Evolutionary conservation across 805 yeast genomes (phyloP), one percentile per base, ranked within the genome.

Genomic region (Yamadazyma endophytica): DNA sequence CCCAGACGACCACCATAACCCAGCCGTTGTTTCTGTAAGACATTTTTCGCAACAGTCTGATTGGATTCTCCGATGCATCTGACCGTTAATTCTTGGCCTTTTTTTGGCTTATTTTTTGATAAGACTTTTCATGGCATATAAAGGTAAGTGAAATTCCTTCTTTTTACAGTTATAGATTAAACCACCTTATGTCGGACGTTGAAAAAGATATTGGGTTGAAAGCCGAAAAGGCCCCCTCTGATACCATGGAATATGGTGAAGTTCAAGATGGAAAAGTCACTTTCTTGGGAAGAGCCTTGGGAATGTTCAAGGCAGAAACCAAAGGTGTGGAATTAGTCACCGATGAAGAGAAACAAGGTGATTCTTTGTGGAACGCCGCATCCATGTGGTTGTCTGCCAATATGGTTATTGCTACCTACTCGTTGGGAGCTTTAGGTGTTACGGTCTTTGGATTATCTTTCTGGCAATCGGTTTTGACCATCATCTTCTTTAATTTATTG

Each of bases 311-410:
- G 34, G 68, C 64, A 13, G 70, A 64, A 43, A 57, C 63, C 13
- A 73, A 82, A 50, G 95, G 95, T 58, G 77, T 88, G 41, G 95
- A 85, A 47, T 69, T 81, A 26, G 73, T 88, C 34, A 75, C 82
- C 6, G 94, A 82, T 39, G 82, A 79, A 26, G 89, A 84, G 56
- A 79, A 84, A 54, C 69, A 72, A 26, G 85, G 81, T 39, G 70
- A 68, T 26, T 77, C 83, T 21, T 50, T 81, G 37, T 63, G 73
- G 58, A 75, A 73, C 42, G 82, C 89, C 17, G 84, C 86, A 25
- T 24, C 29, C 15, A 46, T 54, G 46, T 55, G 51, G 32, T 38
- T 54, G 9, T 51, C 59, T 5, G 60, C 61, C 12, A 55, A 55
- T 38, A 39, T 55, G 44, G 64, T 61, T 26, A 60, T 61, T 24